Conservation (phyloP, 2,329 filamentous ascomycete genomes). For the Grosmannia serpens region DNA sequence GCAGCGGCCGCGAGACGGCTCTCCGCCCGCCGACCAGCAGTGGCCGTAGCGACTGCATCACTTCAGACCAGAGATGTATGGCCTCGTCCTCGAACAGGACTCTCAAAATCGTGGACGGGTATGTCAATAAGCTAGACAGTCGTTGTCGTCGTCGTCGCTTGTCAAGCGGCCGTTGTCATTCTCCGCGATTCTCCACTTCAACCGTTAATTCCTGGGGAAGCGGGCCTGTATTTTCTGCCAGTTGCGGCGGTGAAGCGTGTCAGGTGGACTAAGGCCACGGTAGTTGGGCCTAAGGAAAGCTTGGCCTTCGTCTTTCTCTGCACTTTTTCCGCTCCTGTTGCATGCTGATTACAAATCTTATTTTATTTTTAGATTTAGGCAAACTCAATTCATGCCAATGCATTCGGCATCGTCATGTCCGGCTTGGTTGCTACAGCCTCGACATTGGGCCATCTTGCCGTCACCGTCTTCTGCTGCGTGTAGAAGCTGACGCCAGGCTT, state of each 20-base stretch:
- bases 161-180: background rate
- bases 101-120: too few relatives aligned
- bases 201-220: background rate
- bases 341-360: background rate
- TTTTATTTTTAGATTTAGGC: background rate
- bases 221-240: background rate
- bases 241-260: background rate
- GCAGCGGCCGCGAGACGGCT: background rate
- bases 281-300: too few relatives aligned
- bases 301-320: background rate
- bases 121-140: too few relatives aligned
- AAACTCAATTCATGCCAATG: background rate
- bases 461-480: constrained; percentile 95
- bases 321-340: background rate
- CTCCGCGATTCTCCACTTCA: background rate
- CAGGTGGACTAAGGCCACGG: background rate
- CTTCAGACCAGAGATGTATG: background rate
- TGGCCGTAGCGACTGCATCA: background rate
- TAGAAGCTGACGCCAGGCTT: constrained; percentile 88
- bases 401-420: constrained; percentile 70
- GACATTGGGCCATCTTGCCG: constrained; percentile 73
- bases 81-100: too few relatives aligned
- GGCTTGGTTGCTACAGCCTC: constrained; percentile 80
- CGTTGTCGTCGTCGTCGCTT: too few relatives aligned
- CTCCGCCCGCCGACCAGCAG: background rate